Conservation (phyloP, 2,329 filamentous ascomycete species). For the Tolypocladium ovalisporum region DNA sequence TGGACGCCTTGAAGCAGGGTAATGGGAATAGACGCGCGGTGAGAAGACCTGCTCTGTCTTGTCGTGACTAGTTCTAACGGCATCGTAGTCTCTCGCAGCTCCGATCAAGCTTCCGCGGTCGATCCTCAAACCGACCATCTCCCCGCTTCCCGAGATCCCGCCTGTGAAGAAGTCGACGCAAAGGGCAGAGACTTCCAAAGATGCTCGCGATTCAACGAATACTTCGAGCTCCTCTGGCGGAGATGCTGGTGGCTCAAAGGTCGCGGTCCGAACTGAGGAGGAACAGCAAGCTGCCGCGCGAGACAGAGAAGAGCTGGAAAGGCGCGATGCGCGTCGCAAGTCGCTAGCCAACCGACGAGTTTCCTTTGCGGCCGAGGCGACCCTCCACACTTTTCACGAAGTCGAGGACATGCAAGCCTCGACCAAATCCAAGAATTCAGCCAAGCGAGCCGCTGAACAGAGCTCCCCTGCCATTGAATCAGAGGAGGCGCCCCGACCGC, state of each 20-base stretch:
- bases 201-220: constrained; percentile 4
- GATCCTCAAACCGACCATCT: constrained; percentile 72
- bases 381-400: constrained; percentile 92
- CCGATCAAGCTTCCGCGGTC: constrained; percentile 47
- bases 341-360: constrained; percentile 88
- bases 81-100: constrained; percentile 42
- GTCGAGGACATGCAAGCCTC: constrained; percentile 83
- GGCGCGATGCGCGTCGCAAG: constrained; percentile 81
- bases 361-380: constrained; percentile 94
- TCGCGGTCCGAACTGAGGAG: constrained; percentile 58
- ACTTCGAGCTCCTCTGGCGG: constrained; percentile 7
- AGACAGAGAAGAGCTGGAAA: constrained; percentile 61
- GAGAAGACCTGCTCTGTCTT: constrained; percentile 17
- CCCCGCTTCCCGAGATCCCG: constrained; percentile 54
- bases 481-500: constrained; percentile 48
- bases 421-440: constrained; percentile 68
- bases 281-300: constrained; percentile 59
- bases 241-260: constrained; percentile 35
- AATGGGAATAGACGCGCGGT: constrained; percentile 74
- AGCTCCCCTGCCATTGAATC: constrained; percentile 25
- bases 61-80: constrained; percentile 5
- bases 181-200: neutral
- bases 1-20: constrained; percentile 68
- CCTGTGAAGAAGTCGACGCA: constrained; percentile 37
- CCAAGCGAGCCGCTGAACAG: constrained; percentile 51